Base-by-base conservation (phyloP, 768 basidiomycete species). In the Russula sp. region DNA sequence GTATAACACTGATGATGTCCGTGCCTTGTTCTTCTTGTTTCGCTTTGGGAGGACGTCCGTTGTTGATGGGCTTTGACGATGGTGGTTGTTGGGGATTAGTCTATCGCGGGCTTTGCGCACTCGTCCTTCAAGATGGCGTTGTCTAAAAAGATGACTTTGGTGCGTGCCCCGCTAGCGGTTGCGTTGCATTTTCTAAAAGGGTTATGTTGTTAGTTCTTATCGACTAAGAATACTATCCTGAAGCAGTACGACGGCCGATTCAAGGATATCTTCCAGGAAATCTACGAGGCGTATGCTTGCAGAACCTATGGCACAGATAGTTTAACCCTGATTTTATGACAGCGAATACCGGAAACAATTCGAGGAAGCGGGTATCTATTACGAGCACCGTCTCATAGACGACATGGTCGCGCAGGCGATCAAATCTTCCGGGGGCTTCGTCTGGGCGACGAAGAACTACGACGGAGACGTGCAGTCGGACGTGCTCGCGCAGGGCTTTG, bases 191-290 rank as follows among this genome's bases (percentile, higher is more conserved):
- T n/a, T 47, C 45, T 41, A 7, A 58, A 22, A 14, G 7, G 29
- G n/a, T 34, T 20, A 14, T 34, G 32, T 14, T 56, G 38, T 48
- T 62, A 90, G 85, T 98, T 95, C 81, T 84, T 98, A 90, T 94
- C 92, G 11, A 98, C 96, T 45, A 98, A 99, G 79, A 98, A 96
- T 76, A 96, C 93, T 25, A 95, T 96, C 75, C 71, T 96, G 71
- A 96, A 99, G 79, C 94, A 88, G 72, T 99, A 99, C 73, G 97
- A 98, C 70, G 97, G 97, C 47, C 84, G 95, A 35, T 99, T 98
- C 84, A 99, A 99, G 80, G 97, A 99, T 70, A 94, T 96, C 72
- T 97, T 99, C 86, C 86, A 98, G 74, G 93, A 97, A 70, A 87
- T 98, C 69, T 99, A 93, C 73, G 91, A 96, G 7, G 69, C 77